phyloP scores from a whole-genome alignment of 1,284 basidiomycete species.

The Polyporus tsugae region DNA sequence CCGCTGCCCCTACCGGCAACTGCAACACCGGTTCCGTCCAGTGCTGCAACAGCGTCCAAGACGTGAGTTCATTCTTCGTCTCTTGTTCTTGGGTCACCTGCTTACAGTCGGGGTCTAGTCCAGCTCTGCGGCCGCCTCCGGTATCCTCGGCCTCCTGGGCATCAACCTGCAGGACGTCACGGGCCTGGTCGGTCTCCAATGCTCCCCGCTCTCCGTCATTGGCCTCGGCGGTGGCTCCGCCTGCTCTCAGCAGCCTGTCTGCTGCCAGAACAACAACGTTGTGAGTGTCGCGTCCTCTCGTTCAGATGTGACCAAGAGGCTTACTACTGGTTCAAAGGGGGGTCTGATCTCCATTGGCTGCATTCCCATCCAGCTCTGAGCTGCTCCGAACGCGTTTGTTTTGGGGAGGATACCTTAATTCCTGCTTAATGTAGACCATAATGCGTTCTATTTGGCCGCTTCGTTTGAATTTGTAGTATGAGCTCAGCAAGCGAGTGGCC shows the following conservation, averaged over 20 bases:
- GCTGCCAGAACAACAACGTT: slow-evolving; percentile 37
- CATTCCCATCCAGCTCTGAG: slow-evolving; percentile 30
- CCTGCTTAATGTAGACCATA: not conserved
- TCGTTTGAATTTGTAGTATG: not conserved
- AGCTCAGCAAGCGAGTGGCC: not conserved
- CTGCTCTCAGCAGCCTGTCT: slow-evolving; percentile 30
- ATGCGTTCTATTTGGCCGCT: not conserved
- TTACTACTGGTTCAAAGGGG: slow-evolving; percentile 17
- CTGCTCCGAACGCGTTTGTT: not conserved
- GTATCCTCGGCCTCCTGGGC: slow-evolving; percentile 26
- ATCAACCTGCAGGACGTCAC: slow-evolving; percentile 25
- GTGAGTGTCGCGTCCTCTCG: slow-evolving; percentile 16
- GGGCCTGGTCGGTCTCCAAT: slow-evolving; percentile 24
- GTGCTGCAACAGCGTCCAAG: slow-evolving; percentile 32
- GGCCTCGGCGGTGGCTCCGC: slow-evolving; percentile 23
- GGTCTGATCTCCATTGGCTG: slow-evolving; percentile 35
- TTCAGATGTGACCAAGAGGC: no score
- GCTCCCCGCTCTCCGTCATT: slow-evolving; percentile 32
- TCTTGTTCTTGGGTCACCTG: not conserved
- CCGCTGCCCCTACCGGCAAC: slow-evolving; percentile 26
- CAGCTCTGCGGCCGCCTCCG: slow-evolving; percentile 19
- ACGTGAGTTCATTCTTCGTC: slow-evolving; percentile 11
- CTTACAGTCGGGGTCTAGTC: slow-evolving; percentile 8
- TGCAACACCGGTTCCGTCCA: slow-evolving; percentile 32
- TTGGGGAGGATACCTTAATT: not conserved